phyloP scores from a whole-genome alignment of 257 asterid species.

The Nicotiana benthamiana region DNA sequence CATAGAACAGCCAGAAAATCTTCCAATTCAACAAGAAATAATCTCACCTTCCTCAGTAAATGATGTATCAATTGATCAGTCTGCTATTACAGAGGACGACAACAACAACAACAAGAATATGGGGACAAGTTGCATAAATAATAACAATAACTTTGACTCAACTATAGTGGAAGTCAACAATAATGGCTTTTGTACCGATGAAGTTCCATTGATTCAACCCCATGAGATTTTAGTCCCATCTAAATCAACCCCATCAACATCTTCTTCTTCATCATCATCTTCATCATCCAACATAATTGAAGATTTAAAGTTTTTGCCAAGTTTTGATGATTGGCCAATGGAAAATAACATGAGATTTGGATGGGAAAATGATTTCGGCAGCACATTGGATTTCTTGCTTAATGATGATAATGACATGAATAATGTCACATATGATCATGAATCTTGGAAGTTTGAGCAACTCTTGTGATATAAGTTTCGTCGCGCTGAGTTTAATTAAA shows the following conservation, averaged over 20 bases:
- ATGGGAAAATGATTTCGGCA: conserved; percentile 60
- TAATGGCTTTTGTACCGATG: conserved; percentile 62
- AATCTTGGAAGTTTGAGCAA: conserved; percentile 20
- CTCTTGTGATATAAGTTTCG: not conserved
- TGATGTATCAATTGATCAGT: not conserved
- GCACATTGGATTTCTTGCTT: conserved; percentile 39
- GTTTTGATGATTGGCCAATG: conserved; percentile 26
- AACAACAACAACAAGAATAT: not conserved
- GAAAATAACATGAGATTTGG: conserved; percentile 31
- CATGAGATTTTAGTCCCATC: conserved; percentile 48
- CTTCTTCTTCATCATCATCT: conserved; percentile 24
- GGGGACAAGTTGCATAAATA: not conserved
- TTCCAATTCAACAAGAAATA: not conserved
- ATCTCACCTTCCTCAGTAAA: not conserved
- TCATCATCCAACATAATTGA: conserved; percentile 23
- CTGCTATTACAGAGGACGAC: conserved; percentile 12
- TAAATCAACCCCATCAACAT: conserved; percentile 20
- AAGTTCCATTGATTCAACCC: conserved; percentile 66
- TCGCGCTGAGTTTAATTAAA: not conserved
- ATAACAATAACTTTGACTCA: conserved; percentile 7
- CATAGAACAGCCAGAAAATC: conserved; percentile 11
- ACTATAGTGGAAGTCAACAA: conserved; percentile 25
- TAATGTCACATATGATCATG: conserved; percentile 8
- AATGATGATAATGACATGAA: conserved; percentile 16
- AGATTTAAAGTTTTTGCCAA: conserved; percentile 29